Conservation (phyloP, 176 grass and related monocot genomes). For the Oryza glumipatula region DNA sequence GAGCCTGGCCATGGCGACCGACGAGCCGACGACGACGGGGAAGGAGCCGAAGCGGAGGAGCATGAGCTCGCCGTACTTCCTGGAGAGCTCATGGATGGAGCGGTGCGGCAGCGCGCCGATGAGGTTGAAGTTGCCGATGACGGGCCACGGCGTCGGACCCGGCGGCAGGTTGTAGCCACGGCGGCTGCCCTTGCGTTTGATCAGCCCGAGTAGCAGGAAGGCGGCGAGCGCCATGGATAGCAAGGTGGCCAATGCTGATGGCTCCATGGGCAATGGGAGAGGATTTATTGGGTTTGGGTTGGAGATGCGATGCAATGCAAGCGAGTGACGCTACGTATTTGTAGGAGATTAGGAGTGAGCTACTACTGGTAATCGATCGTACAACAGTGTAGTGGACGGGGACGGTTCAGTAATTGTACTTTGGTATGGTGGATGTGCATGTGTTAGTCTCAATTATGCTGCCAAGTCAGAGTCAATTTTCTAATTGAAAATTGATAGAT, state of each 20-base stretch:
- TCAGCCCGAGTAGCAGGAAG: slow-evolving; percentile 14
- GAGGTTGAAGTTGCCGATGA: slow-evolving; percentile 56
- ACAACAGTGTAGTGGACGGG: too few species aligned
- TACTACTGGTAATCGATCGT: too few species aligned
- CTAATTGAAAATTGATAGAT: too few species aligned
- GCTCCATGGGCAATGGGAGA: slow-evolving; percentile 16
- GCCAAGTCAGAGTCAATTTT: too few species aligned
- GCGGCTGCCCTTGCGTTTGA: background rate
- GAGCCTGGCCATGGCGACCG: slow-evolving; percentile 39
- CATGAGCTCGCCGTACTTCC: slow-evolving; percentile 52
- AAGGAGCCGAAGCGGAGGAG: slow-evolving; percentile 56
- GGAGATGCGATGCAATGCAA: background rate
- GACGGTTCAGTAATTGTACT: too few species aligned
- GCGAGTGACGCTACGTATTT: background rate
- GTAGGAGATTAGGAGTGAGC: background rate
- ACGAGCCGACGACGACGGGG: slow-evolving; percentile 48
- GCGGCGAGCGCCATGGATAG: background rate
- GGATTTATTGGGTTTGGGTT: background rate
- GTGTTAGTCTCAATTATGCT: too few species aligned
- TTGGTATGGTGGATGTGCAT: too few species aligned
- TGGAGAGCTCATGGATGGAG: slow-evolving; percentile 46
- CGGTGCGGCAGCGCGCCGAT: slow-evolving; percentile 50
- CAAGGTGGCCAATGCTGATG: slow-evolving; percentile 10
- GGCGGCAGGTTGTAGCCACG: slow-evolving; percentile 46
- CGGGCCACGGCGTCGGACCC: slow-evolving; percentile 47